Conservation (phyloP, 1,139 yeast species). For the Yamadazyma diospyri region DNA sequence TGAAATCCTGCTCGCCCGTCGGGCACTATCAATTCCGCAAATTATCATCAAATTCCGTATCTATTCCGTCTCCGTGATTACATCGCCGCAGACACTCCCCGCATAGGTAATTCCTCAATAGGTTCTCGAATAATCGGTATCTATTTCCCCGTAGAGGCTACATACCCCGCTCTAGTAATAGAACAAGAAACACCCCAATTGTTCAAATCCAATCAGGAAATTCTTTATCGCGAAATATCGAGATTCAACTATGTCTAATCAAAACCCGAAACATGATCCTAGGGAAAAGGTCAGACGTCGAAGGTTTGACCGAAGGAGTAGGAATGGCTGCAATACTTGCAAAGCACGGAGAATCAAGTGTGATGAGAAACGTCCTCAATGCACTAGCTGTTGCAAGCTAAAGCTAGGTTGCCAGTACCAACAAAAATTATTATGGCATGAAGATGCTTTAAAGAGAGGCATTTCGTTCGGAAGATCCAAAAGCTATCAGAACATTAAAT, state of each 20-base stretch:
- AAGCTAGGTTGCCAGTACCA: conserved; percentile 19
- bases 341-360: conserved; percentile 26
- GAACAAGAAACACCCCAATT: too few species aligned
- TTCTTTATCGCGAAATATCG: too few species aligned
- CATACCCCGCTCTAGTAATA: too few species aligned
- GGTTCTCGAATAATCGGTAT: too few species aligned
- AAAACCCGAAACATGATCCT: too few species aligned
- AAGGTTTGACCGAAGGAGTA: conserved; percentile 16
- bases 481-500: conserved; percentile 13
- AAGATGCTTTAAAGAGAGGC: conserved; percentile 29
- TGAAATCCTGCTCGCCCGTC: too few species aligned
- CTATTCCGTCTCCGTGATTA: too few species aligned
- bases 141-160: too few species aligned
- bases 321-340: conserved; percentile 26
- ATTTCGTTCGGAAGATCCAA: conserved; percentile 34
- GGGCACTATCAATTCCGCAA: too few species aligned
- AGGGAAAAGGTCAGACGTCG: conserved; percentile 1
- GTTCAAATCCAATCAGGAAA: too few species aligned
- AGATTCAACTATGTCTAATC: neutral
- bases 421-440: conserved; percentile 25
- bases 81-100: too few species aligned
- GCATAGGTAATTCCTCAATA: too few species aligned
- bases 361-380: conserved; percentile 27
- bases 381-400: conserved; percentile 21
- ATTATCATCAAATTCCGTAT: neutral